Evolutionary conservation across 768 basidiomycete species (phyloP).

Genomic region (Chlorophyllum brunneum): DNA sequence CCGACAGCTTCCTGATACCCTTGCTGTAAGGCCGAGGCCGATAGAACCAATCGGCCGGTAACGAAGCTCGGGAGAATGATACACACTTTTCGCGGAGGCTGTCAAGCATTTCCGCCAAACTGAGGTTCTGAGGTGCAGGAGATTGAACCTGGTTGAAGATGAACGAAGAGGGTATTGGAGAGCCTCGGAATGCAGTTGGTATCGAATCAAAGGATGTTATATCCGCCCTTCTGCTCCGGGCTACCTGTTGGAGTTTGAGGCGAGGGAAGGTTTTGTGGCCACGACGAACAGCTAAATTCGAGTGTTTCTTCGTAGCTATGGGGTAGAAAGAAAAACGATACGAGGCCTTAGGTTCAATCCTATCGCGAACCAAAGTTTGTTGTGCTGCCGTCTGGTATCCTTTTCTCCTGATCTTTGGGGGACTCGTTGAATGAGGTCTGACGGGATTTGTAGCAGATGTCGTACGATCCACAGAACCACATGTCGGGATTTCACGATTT

Average conservation of each 20-base stretch:
- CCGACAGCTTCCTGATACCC: slow-evolving; percentile 3
- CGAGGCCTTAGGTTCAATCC: neutral
- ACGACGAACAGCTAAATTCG: neutral
- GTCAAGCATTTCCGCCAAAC: slow-evolving; percentile 2
- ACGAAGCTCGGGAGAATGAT: slow-evolving; percentile 4
- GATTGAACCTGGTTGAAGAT: neutral
- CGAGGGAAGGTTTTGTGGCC: slow-evolving; percentile 4
- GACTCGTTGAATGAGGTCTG: neutral
- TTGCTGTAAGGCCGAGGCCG: slow-evolving; percentile 1
- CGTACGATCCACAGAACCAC: too few relatives aligned
- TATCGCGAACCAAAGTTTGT: too few relatives aligned
- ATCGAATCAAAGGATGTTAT: neutral
- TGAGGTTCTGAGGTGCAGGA: neutral
- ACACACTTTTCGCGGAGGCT: slow-evolving; percentile 6
- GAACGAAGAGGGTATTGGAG: neutral
- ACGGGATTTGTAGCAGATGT: neutral
- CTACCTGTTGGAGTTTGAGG: neutral
- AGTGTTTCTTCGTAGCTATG: neutral
- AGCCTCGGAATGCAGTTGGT: slow-evolving; percentile 4
- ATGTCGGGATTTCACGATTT: neutral
- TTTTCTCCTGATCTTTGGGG: neutral
- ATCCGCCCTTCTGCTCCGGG: neutral
- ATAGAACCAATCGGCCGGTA: slow-evolving; percentile 6
- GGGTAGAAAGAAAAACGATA: neutral
- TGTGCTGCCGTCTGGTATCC: too few relatives aligned